These are phyloP conservation scores for Trichophyton mentagrophytes DNA, from an alignment of 2,329 filamentous ascomycete species.

Conservation along the genomic window DNA sequence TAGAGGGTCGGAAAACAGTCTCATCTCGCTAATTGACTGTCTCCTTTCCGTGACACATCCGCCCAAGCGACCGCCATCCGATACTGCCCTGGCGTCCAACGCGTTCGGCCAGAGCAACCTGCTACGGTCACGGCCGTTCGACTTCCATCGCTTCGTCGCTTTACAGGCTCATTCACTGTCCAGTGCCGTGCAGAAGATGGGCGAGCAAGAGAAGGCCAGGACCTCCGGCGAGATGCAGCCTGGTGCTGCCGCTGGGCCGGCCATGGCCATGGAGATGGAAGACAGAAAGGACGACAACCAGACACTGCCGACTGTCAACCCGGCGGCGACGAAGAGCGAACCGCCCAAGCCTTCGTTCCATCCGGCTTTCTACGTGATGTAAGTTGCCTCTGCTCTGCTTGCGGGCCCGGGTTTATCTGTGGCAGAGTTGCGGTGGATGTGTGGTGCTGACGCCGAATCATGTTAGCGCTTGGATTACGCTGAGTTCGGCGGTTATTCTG, in stretches of 20 bases:
- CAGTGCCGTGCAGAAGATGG: slow-evolving; percentile 48
- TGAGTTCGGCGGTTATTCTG: slow-evolving; percentile 88
- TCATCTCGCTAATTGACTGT: no score
- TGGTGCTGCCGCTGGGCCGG: slow-evolving; percentile 4
- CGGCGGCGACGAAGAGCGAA: slow-evolving; percentile 57
- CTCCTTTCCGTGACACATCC: no score
- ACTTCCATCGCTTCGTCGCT: slow-evolving; percentile 36
- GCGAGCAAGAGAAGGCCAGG: slow-evolving; percentile 68
- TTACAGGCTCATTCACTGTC: slow-evolving; percentile 26
- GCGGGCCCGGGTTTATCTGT: neutral
- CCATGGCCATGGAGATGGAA: neutral
- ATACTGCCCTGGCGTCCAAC: slow-evolving; percentile 30
- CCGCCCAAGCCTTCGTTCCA: slow-evolving; percentile 55
- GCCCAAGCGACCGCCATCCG: no score
- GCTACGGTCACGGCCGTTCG: slow-evolving; percentile 36
- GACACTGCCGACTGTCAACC: slow-evolving; percentile 70
- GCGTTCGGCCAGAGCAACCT: slow-evolving; percentile 32
- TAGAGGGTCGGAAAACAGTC: no score
- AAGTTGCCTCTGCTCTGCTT: slow-evolving; percentile 15
- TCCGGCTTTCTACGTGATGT: slow-evolving; percentile 73
- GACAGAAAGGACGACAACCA: slow-evolving; percentile 35
- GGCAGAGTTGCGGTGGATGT: neutral
- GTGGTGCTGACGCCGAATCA: neutral
- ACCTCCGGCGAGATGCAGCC: slow-evolving; percentile 56
- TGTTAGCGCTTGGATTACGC: slow-evolving; percentile 71